Conservation (phyloP, 495 filamentous ascomycete genomes). For the Chlorociboria aeruginascens region DNA sequence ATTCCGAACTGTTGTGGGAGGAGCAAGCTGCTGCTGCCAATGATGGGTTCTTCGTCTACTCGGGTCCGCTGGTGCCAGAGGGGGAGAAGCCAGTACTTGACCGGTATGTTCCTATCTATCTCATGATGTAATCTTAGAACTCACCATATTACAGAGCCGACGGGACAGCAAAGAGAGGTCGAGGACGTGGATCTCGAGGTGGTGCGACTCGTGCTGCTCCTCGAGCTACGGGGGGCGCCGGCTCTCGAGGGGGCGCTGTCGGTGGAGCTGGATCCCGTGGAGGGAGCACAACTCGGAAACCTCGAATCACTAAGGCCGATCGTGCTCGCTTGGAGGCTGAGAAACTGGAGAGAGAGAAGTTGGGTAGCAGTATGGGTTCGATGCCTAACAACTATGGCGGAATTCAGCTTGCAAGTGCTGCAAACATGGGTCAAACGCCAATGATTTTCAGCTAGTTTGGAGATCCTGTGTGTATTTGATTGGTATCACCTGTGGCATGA, state of each 20-base stretch:
- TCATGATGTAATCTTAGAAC: conserved; percentile 11
- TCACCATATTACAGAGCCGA: conserved; percentile 46
- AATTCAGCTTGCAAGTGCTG: conserved; percentile 15
- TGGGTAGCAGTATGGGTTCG: conserved; percentile 11
- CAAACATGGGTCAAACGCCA: conserved; percentile 17
- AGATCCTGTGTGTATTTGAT: background rate
- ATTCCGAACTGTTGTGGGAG: conserved; percentile 91
- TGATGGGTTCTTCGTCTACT: conserved; percentile 86
- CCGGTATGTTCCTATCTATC: conserved; percentile 16
- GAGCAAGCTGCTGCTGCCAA: conserved; percentile 87
- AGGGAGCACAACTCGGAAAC: conserved; percentile 63
- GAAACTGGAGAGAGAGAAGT: conserved; percentile 58
- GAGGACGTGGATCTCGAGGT: conserved; percentile 41
- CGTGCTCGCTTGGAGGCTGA: conserved; percentile 51
- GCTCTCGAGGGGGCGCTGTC: conserved; percentile 25
- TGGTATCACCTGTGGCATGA: background rate
- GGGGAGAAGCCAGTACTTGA: conserved; percentile 80
- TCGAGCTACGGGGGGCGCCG: conserved; percentile 27
- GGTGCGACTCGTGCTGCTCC: conserved; percentile 35
- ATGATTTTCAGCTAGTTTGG: conserved; percentile 20
- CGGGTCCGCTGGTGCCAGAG: conserved; percentile 73
- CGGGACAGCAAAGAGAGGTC: conserved; percentile 65
- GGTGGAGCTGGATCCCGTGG: conserved; percentile 64
- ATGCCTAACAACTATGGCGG: conserved; percentile 14
- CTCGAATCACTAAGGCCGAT: conserved; percentile 67